Evolutionary conservation across 805 yeast species (phyloP), one percentile per base, ranked within the genome.

Genomic region (Saturnispora kantuleensis): DNA sequence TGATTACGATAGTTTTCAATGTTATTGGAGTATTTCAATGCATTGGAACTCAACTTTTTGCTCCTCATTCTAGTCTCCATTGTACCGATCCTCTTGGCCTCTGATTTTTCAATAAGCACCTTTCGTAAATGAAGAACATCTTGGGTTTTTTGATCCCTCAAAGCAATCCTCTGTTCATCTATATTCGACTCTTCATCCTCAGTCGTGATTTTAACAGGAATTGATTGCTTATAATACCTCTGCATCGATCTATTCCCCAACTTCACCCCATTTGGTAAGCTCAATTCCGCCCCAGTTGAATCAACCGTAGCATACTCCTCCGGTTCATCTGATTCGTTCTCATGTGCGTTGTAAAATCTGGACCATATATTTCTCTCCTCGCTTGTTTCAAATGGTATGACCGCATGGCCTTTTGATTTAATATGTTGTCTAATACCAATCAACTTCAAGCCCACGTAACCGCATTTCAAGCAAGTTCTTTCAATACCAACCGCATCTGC

Each of bases 361-460:
- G 83, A 71, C 40, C 90, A 70, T 52, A 77, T 77, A 35, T 75
- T 70, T 56, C 80, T 76, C 55, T 93, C 94, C 40, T 77, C 81
- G 42, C 74, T 80, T 0, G 77, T 67, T 56, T 93, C 97, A 63
- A 83, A 93, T 0, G 97, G 97, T 45, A 93, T 70, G 56, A 79
- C 75, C 66, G 90, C 84, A 62, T 93, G 98, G 41, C 90, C 81
- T 63, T 90, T 93, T 4, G 81, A 72, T 3, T 67, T 55, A 77
- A 86, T 76, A 63, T 93, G 98, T 38, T 86, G 93, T 51, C 97
- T 78, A 7, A 85, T 89, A 48, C 96, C 84, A 52, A 81, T 86
- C 34, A 89, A 59, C 42, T 77, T 77, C 49, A 76, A 76, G 11
- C 97, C 97, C 57, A 80, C 77, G 61, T 81, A 93, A 13, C 73